phyloP scores from a whole-genome alignment of 495 filamentous ascomycete genomes.

The Talaromyces adpressus region DNA sequence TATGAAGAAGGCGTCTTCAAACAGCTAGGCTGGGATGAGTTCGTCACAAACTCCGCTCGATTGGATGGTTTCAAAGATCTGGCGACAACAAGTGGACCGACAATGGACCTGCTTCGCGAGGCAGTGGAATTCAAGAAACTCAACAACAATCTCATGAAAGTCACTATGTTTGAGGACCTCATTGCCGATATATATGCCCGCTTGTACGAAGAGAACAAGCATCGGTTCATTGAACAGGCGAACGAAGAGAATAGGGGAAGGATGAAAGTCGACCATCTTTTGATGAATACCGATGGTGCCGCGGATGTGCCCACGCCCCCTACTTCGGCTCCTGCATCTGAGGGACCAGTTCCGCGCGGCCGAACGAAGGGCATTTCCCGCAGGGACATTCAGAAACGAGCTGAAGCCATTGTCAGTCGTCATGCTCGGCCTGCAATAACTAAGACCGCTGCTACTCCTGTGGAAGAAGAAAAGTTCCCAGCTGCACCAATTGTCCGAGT shows the following conservation, averaged over 20 bases:
- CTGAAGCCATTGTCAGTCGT: conserved; percentile 48
- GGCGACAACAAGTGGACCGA: conserved; percentile 25
- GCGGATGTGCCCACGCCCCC: conserved; percentile 30
- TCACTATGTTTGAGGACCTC: conserved; percentile 78
- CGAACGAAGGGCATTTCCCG: conserved; percentile 56
- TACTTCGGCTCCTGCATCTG: conserved; percentile 27
- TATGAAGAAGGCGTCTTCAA: conserved; percentile 77
- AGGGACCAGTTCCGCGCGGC: conserved; percentile 34
- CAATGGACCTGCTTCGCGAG: conserved; percentile 73
- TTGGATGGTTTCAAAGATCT: conserved; percentile 46
- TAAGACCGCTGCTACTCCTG: conserved; percentile 20
- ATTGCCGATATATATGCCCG: conserved; percentile 79
- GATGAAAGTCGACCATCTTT: conserved; percentile 54
- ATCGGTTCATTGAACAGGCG: conserved; percentile 37
- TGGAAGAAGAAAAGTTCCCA: conserved; percentile 10
- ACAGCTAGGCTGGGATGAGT: conserved; percentile 71
- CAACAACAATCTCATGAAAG: conserved; percentile 79
- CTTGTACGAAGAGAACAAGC: conserved; percentile 57
- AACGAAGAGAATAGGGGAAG: conserved; percentile 47
- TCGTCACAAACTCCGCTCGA: conserved; percentile 52
- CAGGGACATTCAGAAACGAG: conserved; percentile 55
- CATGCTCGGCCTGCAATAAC: conserved; percentile 27
- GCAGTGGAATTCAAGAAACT: conserved; percentile 84
- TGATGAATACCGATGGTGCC: conserved; percentile 32
- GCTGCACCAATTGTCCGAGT: conserved; percentile 3